Percentiles rank a stretch among this genome's conserved stretches.
These are phyloP conservation scores for Fusarium caatingaense DNA, from an alignment of 2,329 filamentous ascomycete genomes.

Conservation along the genomic window DNA sequence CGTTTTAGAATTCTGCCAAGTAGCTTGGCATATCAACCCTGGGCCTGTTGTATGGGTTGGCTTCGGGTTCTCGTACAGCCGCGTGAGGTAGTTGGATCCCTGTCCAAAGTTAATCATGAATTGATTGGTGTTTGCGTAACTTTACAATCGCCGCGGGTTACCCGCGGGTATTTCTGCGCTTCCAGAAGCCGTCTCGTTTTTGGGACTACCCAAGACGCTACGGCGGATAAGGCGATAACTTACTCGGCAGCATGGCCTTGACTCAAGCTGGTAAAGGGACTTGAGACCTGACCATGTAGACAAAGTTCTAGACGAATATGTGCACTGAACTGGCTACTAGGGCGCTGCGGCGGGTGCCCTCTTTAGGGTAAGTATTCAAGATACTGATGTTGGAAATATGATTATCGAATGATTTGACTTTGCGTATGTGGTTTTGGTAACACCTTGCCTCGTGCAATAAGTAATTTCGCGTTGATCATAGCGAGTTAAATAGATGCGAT, in stretches of 20 bases:
- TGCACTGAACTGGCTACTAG: conserved; percentile 77
- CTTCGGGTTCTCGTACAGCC: conserved; percentile 71
- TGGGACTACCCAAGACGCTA: conserved; percentile 68
- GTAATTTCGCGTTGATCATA: background rate
- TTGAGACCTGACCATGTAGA: conserved; percentile 85
- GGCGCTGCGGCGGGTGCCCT: conserved; percentile 49
- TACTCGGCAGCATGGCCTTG: conserved; percentile 35
- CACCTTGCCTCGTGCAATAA: background rate
- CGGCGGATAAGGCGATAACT: conserved; percentile 77
- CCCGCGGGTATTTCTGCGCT: conserved; percentile 81
- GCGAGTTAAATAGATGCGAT: background rate
- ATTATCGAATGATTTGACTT: background rate
- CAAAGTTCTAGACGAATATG: conserved; percentile 77
- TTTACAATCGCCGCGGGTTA: conserved; percentile 63
- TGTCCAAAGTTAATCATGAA: conserved; percentile 62
- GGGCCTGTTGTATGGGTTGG: conserved; percentile 64
- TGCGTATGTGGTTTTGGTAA: background rate
- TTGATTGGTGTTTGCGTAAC: conserved; percentile 55
- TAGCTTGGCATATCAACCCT: conserved; percentile 71
- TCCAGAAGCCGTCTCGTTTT: conserved; percentile 74
- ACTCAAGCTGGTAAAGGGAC: conserved; percentile 77
- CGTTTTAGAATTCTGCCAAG: conserved; percentile 59
- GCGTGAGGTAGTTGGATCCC: conserved; percentile 73
- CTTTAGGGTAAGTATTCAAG: conserved; percentile 73
- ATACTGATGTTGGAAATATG: background rate